Base-by-base conservation (phyloP, 306 rosid genomes). In the Corylus avellana region DNA sequence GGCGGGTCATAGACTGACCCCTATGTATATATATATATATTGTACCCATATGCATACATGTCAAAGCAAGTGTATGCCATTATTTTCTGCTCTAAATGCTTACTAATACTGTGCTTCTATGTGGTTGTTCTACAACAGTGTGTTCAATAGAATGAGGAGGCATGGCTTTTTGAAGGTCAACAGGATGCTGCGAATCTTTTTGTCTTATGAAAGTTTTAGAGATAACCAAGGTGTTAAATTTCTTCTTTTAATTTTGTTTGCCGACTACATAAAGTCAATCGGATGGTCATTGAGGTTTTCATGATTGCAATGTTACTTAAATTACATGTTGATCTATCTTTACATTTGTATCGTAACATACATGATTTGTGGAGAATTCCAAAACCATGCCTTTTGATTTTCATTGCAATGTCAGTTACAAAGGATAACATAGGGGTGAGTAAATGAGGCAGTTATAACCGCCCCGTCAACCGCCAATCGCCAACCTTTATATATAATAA, bases 181-280 rank as follows among this genome's bases (percentile, higher is more conserved):
- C 27, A 8, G 51, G 72, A 42, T 18, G 51, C 20, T 8, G 4
- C 5, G 3, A 6, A 18, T 42, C 20, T 63, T 62, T 17, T 68
- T 68, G 29, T 68, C 72, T 68, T 68, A 17, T 64, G 12, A 17
- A 37, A 29, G 37, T 20, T 42, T 3, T 39, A 18, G 72, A 18
- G 50, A 39, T 68, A 29, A 39, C 51, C 16, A n/a, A n/a, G 72
- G 42, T 67, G 8, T n/a, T 18, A 39, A 4, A 48, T 72, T 64
- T 57, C 39, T 75, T 56, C 72, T 42, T 8, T 48, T 64, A 69
- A 77, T 48, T 80, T 77, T 73, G 17, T 76, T 59, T 77, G 56
- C 27, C 14, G 71, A 32, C 57, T 20, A 44, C 35, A 63, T 55
- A 39, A 39, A 14, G 49, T 67, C 20, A 18, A 37, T 48, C 27